These are phyloP conservation scores for Polytolypa hystricis DNA, from an alignment of 2,329 filamentous ascomycete genomes.

Conservation along the genomic window DNA sequence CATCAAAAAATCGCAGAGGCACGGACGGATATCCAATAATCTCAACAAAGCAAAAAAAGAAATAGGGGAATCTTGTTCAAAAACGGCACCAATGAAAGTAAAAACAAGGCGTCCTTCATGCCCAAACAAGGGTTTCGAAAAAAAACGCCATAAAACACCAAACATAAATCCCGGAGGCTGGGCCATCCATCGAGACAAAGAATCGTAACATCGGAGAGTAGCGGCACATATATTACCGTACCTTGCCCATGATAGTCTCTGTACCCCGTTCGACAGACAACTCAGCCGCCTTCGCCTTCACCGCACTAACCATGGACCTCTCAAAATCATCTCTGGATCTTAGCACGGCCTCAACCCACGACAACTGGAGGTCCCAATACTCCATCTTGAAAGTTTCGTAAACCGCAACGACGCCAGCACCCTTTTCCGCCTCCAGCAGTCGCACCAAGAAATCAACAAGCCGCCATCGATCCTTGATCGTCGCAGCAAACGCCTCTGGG, in stretches of 20 bases:
- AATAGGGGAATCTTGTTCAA: too few species aligned
- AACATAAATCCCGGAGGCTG: too few species aligned
- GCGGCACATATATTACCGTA: constrained; percentile 58
- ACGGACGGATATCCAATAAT: too few species aligned
- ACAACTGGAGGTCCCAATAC: constrained; percentile 91
- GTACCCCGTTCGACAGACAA: constrained; percentile 66
- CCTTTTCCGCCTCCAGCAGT: constrained; percentile 64
- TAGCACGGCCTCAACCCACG: constrained; percentile 89
- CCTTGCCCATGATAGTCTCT: constrained; percentile 91
- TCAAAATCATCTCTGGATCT: constrained; percentile 88
- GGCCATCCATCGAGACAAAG: too few species aligned
- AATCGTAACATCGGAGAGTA: too few species aligned
- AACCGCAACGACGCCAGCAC: constrained; percentile 58
- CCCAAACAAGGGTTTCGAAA: too few species aligned
- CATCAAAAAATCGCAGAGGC: too few species aligned
- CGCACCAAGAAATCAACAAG: constrained; percentile 75
- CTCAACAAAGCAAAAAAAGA: too few species aligned
- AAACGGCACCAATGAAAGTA: too few species aligned
- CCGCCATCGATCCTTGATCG: constrained; percentile 85
- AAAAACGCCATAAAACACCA: neutral
- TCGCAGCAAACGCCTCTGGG: constrained; percentile 56
- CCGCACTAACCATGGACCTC: constrained; percentile 70
- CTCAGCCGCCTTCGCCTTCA: constrained; percentile 82
- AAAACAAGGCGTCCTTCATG: too few species aligned
- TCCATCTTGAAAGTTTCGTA: constrained; percentile 73